Conservation (phyloP, 2,329 filamentous ascomycete species). For the Cladophialophora bantiana region DNA sequence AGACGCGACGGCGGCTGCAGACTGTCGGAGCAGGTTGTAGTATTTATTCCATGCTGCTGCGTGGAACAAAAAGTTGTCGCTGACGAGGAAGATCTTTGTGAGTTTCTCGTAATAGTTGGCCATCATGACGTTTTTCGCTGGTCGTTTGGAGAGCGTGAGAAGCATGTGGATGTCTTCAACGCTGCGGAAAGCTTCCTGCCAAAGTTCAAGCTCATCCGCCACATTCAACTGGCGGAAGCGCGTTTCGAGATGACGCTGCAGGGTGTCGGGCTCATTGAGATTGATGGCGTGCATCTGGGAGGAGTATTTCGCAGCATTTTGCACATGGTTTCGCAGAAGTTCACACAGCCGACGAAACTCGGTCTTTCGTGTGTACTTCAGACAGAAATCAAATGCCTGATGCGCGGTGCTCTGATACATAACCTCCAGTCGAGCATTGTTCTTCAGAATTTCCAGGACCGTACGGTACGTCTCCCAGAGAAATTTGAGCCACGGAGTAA, state of each 20-base stretch:
- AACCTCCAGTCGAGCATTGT: slow-evolving; percentile 95
- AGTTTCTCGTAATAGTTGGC: slow-evolving; percentile 99
- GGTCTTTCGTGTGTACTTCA: slow-evolving; percentile 97
- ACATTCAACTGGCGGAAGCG: slow-evolving; percentile 99
- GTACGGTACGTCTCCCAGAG: slow-evolving; percentile 99
- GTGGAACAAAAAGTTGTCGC: slow-evolving; percentile 99
- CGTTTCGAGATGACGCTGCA: slow-evolving; percentile 96
- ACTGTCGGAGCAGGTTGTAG: slow-evolving; percentile 94
- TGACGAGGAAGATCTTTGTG: slow-evolving; percentile 96
- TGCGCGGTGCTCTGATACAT: slow-evolving; percentile 98
- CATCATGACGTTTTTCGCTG: slow-evolving; percentile 99
- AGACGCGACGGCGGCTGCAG: slow-evolving; percentile 78
- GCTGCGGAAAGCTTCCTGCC: slow-evolving; percentile 99
- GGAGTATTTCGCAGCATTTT: slow-evolving; percentile 98
- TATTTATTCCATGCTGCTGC: slow-evolving; percentile 97
- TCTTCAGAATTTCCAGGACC: slow-evolving; percentile 96
- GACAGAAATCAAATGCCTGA: slow-evolving; percentile 98
- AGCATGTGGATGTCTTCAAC: slow-evolving; percentile 99
- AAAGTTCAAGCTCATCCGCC: slow-evolving; percentile 94
- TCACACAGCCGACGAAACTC: slow-evolving; percentile 99
- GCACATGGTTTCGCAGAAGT: slow-evolving; percentile 96
- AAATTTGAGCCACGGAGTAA: slow-evolving; percentile 99
- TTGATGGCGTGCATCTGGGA: slow-evolving; percentile 99
- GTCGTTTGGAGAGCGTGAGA: slow-evolving; percentile 95
- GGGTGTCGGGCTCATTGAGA: slow-evolving; percentile 93